Evolutionary conservation across 495 filamentous ascomycete genomes (phyloP), one percentile per base, ranked within the genome.

Genomic region (Lentithecium fluviatile): DNA sequence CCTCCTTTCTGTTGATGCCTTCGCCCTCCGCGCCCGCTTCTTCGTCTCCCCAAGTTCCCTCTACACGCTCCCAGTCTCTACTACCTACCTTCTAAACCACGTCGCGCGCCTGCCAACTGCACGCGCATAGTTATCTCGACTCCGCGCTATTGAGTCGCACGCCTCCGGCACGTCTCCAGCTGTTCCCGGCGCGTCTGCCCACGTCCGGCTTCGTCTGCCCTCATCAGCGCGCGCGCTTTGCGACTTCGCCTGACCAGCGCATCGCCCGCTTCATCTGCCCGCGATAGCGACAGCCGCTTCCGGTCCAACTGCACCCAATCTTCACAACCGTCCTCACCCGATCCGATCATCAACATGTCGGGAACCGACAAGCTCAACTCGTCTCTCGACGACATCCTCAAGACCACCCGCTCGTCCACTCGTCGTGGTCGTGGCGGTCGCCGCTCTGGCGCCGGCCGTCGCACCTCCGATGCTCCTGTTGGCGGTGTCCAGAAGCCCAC

Each of bases 331-430:
- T 65, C 69, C 15, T 49, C 15, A 5, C 52, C 26, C 15, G 21
- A 24, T 19, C 5, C 17, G 25, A 12, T 36, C 42, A 37, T 47
- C 58, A 58, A 34, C 52, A 62, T 60, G 58, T 48, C 75, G 76
- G 85, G 64, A 55, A 96, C 91, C 78, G 85, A 83, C 74, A 97
- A 97, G 78, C 86, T 98, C 66, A 90, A 97, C 74, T 84, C 91
- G 79, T 90, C 91, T 78, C 85, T 98, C 56, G 94, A 97, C 73
- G 90, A 96, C 76, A 96, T 98, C 74, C 83, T 97, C 81, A 88
- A 85, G 68, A 85, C 83, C 72, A 84, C 84, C 65, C 82, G 82
- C 67, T 80, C 73, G 75, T 56, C 77, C 70, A 77, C 79, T 68
- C 77, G 78, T 55, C 73, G 73, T 36, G 75, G 77, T 24, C 76